These are phyloP conservation scores for Elsinoe australis DNA, from an alignment of 2,329 filamentous ascomycete species.

Conservation along the genomic window DNA sequence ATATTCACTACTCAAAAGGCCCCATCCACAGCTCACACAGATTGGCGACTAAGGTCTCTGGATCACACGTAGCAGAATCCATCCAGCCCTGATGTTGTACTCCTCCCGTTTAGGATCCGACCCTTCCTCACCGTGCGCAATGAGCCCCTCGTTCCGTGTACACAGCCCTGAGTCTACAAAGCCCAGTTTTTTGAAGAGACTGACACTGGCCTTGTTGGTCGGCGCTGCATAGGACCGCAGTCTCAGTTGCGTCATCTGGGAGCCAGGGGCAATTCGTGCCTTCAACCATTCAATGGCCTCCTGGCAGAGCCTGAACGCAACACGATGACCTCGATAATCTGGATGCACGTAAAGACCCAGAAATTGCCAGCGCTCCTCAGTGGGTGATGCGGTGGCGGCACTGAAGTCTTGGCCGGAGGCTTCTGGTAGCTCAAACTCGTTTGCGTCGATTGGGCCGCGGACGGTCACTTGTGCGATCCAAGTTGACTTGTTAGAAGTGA, in stretches of 20 bases:
- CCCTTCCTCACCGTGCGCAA: not conserved
- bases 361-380: conserved; percentile 6
- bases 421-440: not conserved
- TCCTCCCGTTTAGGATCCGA: not conserved
- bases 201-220: not conserved
- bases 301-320: not conserved
- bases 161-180: not conserved
- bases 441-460: not conserved
- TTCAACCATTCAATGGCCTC: not conserved
- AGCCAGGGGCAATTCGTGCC: not conserved
- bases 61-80: not conserved
- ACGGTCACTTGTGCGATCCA: not conserved
- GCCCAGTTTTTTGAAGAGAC: not conserved
- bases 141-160: not conserved
- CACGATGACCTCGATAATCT: not conserved
- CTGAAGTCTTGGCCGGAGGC: not conserved
- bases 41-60: too few relatives aligned
- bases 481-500: not conserved
- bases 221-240: not conserved
- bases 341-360: not conserved
- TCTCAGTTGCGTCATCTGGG: not conserved
- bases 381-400: not conserved
- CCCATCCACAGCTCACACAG: too few relatives aligned
- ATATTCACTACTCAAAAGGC: too few relatives aligned
- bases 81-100: not conserved